Conservation (phyloP, 495 filamentous ascomycete genomes). For the Amphirosellinia nigrospora region DNA sequence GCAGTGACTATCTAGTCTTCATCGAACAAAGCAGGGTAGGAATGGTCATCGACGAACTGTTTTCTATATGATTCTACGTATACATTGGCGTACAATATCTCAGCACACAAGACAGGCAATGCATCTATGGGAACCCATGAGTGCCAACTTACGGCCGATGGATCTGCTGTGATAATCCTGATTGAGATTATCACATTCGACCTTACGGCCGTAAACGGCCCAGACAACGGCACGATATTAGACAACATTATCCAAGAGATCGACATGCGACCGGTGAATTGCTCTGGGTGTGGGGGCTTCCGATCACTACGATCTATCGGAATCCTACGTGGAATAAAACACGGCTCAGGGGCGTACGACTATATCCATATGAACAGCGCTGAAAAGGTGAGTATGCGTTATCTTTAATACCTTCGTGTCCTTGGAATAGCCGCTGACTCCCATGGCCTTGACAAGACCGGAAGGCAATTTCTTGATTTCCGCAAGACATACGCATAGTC, state of each 20-base stretch:
- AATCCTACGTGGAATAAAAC: constrained; percentile 29
- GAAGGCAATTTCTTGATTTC: constrained; percentile 52
- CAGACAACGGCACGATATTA: constrained; percentile 27
- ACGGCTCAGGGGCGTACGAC: constrained; percentile 33
- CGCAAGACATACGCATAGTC: constrained; percentile 45
- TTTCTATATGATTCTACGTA: constrained; percentile 33
- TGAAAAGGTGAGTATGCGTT: constrained; percentile 31
- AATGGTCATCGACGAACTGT: neutral
- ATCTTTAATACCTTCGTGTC: no score
- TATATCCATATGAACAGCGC: constrained; percentile 52
- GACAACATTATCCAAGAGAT: constrained; percentile 37
- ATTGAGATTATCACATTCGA: constrained; percentile 27
- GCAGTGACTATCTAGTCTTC: constrained; percentile 21
- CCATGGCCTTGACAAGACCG: constrained; percentile 24
- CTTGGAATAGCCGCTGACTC: neutral
- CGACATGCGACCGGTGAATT: constrained; percentile 27
- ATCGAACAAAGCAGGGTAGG: constrained; percentile 1
- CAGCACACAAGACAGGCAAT: neutral
- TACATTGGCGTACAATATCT: constrained; percentile 27
- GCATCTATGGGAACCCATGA: constrained; percentile 29
- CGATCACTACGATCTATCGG: constrained; percentile 37
- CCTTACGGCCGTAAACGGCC: constrained; percentile 26
- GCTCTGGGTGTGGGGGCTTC: constrained; percentile 51
- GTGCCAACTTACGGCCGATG: constrained; percentile 26
- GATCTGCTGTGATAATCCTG: constrained; percentile 22